Conservation (phyloP, 306 rosid species). For the Mimosa pudica region DNA sequence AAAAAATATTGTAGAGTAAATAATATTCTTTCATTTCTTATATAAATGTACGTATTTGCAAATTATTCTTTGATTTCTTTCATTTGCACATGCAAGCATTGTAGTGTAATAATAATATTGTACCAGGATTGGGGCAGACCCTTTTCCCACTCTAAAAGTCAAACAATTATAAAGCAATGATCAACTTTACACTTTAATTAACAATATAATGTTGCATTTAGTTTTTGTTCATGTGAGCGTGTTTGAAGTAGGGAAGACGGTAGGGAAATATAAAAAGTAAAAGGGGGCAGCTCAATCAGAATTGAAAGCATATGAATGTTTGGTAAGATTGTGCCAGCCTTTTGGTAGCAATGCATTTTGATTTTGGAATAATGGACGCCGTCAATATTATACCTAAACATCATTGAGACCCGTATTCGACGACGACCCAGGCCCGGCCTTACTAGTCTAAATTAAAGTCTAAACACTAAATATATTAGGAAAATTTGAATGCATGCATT, state of each 20-base stretch:
- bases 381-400: conserved; percentile 20
- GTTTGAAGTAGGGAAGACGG: background rate
- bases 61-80: background rate
- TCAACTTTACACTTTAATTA: background rate
- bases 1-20: too few relatives aligned
- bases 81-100: background rate
- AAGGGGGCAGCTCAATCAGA: background rate
- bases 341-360: conserved; percentile 23
- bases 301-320: conserved; percentile 8
- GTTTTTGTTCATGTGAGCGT: background rate
- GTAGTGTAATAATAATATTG: background rate
- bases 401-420: background rate
- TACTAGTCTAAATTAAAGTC: background rate
- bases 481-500: background rate
- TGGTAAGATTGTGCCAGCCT: conserved; percentile 3
- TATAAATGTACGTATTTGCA: background rate
- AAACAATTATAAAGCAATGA: background rate
- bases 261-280: background rate
- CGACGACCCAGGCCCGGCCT: too few relatives aligned
- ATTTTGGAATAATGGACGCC: background rate
- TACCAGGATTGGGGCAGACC: background rate
- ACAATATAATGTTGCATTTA: background rate
- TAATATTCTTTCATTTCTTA: too few relatives aligned
- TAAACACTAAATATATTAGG: background rate
- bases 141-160: background rate